Base-by-base conservation (phyloP, 2,329 filamentous ascomycete species). In the Aspergillus intermedius region DNA sequence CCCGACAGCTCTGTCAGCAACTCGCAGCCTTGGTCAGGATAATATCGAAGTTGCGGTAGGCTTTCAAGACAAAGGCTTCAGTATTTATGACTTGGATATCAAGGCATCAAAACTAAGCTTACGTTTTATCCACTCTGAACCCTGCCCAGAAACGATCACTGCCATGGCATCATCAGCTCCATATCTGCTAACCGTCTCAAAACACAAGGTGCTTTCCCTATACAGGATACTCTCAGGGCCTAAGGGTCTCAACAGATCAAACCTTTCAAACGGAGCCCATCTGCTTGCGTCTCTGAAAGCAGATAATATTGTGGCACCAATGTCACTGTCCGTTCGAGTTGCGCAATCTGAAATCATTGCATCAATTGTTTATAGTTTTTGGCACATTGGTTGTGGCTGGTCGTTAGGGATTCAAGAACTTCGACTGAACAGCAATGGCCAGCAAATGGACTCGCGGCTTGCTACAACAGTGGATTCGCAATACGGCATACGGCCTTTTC, bases 361-460 rank as follows among this genome's bases (percentile, higher is more conserved):
- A 2, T 90, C 88, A 0, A 87, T 96, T 50, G 91, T 88, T 1
- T 96, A 95, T 65, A 87, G 88, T 0, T 82, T 94, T 55, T 83
- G 86, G 13, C 86, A 87, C 2, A 81, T 83, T 57, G 76, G 84
- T 3, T 83, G 82, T 40, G 90, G 90, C 23, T 96, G 91, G 88
- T 90, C 87, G 6, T 79, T 95, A 13, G 91, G 90, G 2, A 81
- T 97, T n/a, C 91, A 97, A 66, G 91, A 96, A 66, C 74, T 96
- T 40, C 83, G 86, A 49, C 77, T 95, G n/a, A 69, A 68, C 30
- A 66, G 66, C 45, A 64, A 69, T 42, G 78, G 79, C 5, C 69
- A 66, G 35, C 65, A 67, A 47, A 54, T 66, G 15, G 60, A 57
- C 23, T 72, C 67, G 9, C 68, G 68, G 32, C 60, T 72, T 35